phyloP scores from a whole-genome alignment of 495 filamentous ascomycete species.

The Aspergillus coremiiformis region DNA sequence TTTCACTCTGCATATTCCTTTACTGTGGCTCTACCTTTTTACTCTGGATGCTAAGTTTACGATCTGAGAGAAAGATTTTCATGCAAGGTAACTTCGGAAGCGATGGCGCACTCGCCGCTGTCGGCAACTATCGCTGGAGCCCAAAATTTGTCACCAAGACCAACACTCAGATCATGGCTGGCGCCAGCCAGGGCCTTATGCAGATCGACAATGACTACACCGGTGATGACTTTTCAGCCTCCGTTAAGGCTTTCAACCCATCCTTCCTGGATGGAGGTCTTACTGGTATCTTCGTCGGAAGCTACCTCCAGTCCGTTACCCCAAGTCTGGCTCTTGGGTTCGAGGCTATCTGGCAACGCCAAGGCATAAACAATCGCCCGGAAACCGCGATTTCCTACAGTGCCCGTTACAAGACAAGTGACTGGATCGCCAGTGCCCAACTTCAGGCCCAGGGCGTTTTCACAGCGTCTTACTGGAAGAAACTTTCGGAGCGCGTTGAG shows the following conservation, averaged over 20 bases:
- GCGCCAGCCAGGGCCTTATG: constrained; percentile 61
- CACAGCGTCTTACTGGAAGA: constrained; percentile 91
- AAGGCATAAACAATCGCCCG: constrained; percentile 66
- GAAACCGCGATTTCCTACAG: constrained; percentile 81
- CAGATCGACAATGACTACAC: constrained; percentile 91
- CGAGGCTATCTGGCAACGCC: constrained; percentile 89
- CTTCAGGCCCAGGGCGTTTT: constrained; percentile 76
- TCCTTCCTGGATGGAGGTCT: constrained; percentile 82
- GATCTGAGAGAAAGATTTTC: constrained; percentile 59
- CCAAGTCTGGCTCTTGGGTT: constrained; percentile 81
- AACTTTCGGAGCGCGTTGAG: constrained; percentile 89
- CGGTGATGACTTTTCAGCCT: constrained; percentile 85
- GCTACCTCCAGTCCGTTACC: constrained; percentile 90
- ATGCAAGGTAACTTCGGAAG: constrained; percentile 94
- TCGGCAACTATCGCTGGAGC: constrained; percentile 86
- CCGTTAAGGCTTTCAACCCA: constrained; percentile 89
- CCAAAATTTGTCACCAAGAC: constrained; percentile 71
- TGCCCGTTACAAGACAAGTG: constrained; percentile 77
- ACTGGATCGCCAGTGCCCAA: constrained; percentile 88
- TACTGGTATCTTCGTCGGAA: constrained; percentile 90
- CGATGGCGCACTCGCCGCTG: constrained; percentile 69
- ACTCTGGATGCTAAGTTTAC: constrained; percentile 2
- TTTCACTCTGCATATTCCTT: neutral
- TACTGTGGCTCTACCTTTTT: neutral
- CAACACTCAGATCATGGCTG: constrained; percentile 68